These are phyloP conservation scores for Irineochytrium annulatum DNA, from an alignment of 192 early-diverging fungal genomes.

Conservation along the genomic window DNA sequence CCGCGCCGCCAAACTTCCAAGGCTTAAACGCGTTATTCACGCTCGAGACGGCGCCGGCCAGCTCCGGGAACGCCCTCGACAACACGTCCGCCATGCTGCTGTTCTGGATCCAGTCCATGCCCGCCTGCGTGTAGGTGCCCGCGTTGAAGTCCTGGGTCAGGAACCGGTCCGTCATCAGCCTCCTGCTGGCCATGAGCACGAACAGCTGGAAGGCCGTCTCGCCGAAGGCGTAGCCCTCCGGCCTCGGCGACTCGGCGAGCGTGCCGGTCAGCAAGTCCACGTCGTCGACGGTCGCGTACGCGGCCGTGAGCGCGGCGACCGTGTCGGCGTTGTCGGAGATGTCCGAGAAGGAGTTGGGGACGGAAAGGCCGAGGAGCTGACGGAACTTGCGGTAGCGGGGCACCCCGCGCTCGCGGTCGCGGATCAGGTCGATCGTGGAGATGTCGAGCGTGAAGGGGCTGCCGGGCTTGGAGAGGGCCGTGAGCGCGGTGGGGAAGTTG, in stretches of 20 bases:
- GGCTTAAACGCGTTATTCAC: slow-evolving; percentile 29
- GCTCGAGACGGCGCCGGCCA: slow-evolving; percentile 7
- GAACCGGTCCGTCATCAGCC: slow-evolving; percentile 30
- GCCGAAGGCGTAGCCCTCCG: slow-evolving; percentile 29
- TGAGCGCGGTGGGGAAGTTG: slow-evolving; percentile 29
- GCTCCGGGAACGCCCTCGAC: slow-evolving; percentile 21
- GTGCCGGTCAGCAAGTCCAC: slow-evolving; percentile 32
- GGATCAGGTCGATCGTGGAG: slow-evolving; percentile 26
- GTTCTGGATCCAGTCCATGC: slow-evolving; percentile 26
- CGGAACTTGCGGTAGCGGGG: slow-evolving; percentile 29
- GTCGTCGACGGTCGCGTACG: slow-evolving; percentile 22
- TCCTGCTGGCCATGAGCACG: slow-evolving; percentile 20
- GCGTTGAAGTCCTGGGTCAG: slow-evolving; percentile 27
- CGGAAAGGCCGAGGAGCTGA: slow-evolving; percentile 4
- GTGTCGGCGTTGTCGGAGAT: slow-evolving; percentile 14
- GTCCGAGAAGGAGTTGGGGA: slow-evolving; percentile 13
- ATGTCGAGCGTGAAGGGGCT: slow-evolving; percentile 25
- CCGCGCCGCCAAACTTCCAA: slow-evolving; percentile 18
- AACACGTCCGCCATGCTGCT: slow-evolving; percentile 18
- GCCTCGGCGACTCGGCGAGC: slow-evolving; percentile 26
- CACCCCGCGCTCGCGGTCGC: slow-evolving; percentile 33
- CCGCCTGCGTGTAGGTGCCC: slow-evolving; percentile 24
- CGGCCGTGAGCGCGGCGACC: slow-evolving; percentile 3
- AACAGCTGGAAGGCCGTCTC: slow-evolving; percentile 26
- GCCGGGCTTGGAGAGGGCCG: slow-evolving; percentile 17